Base-by-base conservation (phyloP, 192 early-diverging fungal species). In the Chytriomyces confervae region DNA sequence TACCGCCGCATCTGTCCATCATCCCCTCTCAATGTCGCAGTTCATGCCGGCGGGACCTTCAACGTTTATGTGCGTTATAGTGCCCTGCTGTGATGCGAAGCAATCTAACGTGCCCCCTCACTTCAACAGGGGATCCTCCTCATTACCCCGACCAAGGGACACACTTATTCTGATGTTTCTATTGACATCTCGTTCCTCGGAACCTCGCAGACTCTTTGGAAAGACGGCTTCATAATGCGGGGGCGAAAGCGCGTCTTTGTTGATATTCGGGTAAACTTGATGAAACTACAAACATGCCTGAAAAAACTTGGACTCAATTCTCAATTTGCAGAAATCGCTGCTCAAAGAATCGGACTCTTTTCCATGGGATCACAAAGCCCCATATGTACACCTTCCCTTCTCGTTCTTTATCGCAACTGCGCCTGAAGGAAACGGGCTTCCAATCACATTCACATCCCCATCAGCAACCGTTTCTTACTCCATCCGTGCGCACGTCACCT, bases 381-480 rank as follows among this genome's bases (percentile, higher is more conserved):
- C 44, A n/a, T 18, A 47, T 3, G 5, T 63, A 63, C 29, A 36
- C 13, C 64, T 76, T 11, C 74, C 74, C 20, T 76, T 76, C 50
- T 36, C 49, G 2, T 66, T 76, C 24, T 27, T 47, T 7, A 49
- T 76, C 24, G 18, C 27, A 10, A 64, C 74, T 20, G n/a, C 13
- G 8, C 62, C 44, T 44, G 74, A 49, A 23, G 24, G 62, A 9
- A 16, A 45, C 51, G 69, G 69, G 18, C 74, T 76, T 9, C 74
- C 74, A 6, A 62, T 76, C 63, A 61, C 74, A 20, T 76, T 76
- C 50, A 11, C 9, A 7, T 76, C 74, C 3, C 57, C 57, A 64
- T 47, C 23, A 20, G 11, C n/a, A 11, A 66, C 23, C 10, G 61
- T 76, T 50, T 13, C 27, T 29, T 76, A 76, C 64, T 66, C 29